These are phyloP conservation scores for Quillaja saponaria DNA, from an alignment of 306 rosid genomes.

Conservation along the genomic window DNA sequence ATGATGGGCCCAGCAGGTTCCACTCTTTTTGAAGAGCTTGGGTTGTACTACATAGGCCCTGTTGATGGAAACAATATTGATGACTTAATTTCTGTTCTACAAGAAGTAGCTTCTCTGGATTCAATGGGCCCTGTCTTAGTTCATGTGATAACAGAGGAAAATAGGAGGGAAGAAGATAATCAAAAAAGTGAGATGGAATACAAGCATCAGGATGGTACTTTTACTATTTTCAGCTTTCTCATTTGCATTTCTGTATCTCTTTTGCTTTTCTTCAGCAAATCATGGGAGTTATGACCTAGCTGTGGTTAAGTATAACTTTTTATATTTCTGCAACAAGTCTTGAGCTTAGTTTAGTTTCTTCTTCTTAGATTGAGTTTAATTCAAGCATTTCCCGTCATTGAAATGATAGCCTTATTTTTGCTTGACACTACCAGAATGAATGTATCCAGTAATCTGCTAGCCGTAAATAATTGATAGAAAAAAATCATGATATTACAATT, in stretches of 20 bases:
- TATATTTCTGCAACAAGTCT: no score
- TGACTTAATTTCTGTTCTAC: constrained; percentile 73
- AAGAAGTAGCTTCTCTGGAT: constrained; percentile 85
- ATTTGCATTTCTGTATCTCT: no score
- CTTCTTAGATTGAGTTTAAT: no score
- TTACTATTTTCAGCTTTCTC: constrained; percentile 7
- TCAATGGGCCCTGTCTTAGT: constrained; percentile 94
- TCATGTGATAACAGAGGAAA: constrained; percentile 84
- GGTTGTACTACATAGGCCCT: constrained; percentile 92
- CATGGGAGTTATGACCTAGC: no score
- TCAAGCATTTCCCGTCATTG: no score
- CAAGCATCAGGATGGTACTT: constrained; percentile 52
- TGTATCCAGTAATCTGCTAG: no score
- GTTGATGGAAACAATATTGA: constrained; percentile 92
- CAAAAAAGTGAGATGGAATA: constrained; percentile 34
- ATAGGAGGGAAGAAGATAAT: constrained; percentile 46
- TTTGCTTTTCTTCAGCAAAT: no score
- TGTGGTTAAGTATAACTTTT: no score
- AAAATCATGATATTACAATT: constrained; percentile 1
- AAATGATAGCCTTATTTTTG: no score
- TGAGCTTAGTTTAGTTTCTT: no score
- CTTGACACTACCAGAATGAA: no score
- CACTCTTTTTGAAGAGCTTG: constrained; percentile 97
- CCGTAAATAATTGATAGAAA: constrained; percentile 9
- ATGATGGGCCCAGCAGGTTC: constrained; percentile 89